Base-by-base conservation (phyloP, 2,329 filamentous ascomycete genomes). In the Kalaharituber pfeilii region DNA sequence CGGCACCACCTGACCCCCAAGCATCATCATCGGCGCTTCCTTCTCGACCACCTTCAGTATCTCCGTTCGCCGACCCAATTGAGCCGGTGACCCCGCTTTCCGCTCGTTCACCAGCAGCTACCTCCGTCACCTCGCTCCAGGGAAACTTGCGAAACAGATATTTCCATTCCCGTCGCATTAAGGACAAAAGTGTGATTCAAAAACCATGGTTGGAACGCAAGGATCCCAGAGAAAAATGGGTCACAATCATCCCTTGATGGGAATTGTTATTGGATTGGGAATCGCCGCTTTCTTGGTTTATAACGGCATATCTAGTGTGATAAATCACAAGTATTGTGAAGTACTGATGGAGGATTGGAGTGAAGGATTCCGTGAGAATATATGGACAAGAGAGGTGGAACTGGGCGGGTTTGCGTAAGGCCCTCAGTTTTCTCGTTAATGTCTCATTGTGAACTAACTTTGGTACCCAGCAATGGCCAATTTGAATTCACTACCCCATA, bases 201-300 rank as follows among this genome's bases (percentile, higher is more conserved):
- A 82, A 84, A 69, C 82, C 85, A 11, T 91, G 86, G 86, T 69
- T 82, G 36, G 69, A 76, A n/a, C 81, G 80, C 65, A 79, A 73
- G 55, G 81, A 88, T 60, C 80, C 82, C 11, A 82, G 80, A 66
- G 83, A 89, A 73, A 91, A 86, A 71, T 91, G 85, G 85, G 80
- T 86, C 7, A 87, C 81, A 2, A 86, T 89, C 59, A 75, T 93
- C 55, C 85, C 2, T 65, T 87, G 42, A 66, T 86, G 24, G 85
- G 84, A 49, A 77, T 91, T 50, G 49, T 80, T 2, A 57, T 87
- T 13, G 86, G 86, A 13, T 66, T 89, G 30, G 76, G 67, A 2
- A 69, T 88, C 39, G 77, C 81, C 1, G 84, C 74, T 1, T 77
- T 88, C 63, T 69, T 91, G 45, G 72, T 91, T 49, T 91, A 80